Evolutionary conservation across 75 land plant genomes (phyloP).

Genomic region (Cupressus sempervirens): DNA sequence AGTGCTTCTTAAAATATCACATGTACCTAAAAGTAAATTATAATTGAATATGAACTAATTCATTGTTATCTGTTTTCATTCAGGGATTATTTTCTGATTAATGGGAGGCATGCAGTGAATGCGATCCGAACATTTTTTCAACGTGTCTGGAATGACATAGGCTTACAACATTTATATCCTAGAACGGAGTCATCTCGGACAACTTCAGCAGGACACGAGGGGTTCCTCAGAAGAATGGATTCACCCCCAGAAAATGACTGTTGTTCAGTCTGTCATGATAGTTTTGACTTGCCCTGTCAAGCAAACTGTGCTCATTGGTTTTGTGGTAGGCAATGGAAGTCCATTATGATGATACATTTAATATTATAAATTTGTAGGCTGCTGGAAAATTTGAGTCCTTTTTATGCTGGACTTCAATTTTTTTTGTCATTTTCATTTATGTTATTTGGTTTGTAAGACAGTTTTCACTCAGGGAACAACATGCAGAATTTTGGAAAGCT

Average conservation of each 20-base stretch:
- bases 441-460: not conserved
- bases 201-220: not conserved
- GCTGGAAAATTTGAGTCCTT: not conserved
- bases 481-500: not conserved
- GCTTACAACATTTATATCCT: not conserved
- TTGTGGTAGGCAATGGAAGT: constrained; percentile 60
- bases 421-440: not conserved
- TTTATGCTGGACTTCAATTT: not conserved
- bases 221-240: constrained; percentile 34
- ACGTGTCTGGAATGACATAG: not conserved
- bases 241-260: constrained; percentile 60
- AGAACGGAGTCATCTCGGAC: not conserved
- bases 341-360: not conserved
- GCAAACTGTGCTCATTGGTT: constrained; percentile 98
- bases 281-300: constrained; percentile 66
- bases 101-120: not conserved
- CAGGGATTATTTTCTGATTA: not conserved
- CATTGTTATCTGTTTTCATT: not conserved
- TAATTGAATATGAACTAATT: not conserved
- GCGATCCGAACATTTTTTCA: not conserved
- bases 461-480: not conserved
- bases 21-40: not conserved
- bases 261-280: constrained; percentile 77
- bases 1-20: not conserved
- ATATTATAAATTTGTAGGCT: not conserved